Base-by-base conservation (phyloP, 2,329 filamentous ascomycete genomes). In the Ampelomyces quisqualis region DNA sequence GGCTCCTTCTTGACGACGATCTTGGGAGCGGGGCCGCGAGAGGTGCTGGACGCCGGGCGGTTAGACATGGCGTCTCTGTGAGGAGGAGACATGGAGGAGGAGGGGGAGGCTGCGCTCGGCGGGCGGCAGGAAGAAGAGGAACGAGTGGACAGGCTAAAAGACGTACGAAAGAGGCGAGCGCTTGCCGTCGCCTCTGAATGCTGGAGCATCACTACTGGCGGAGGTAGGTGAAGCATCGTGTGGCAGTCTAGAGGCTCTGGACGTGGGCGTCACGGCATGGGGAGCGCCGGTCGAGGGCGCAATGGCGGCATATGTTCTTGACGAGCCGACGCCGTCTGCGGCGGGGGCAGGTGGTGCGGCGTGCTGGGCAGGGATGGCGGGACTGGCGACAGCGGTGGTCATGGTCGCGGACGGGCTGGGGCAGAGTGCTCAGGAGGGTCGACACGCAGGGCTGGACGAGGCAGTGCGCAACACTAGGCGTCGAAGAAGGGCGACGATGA, bases 1-100 rank as follows among this genome's bases (percentile, higher is more conserved):
- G 90, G 90, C 70, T 98, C 93, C 71, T 96, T 96, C 77, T 97
- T 97, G 45, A 98, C 90, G 51, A 95, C 79, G 49, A 96, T 94
- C 72, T 88, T 90, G 27, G 88, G 87, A 44, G 77, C 71, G 31
- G 72, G 63, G 67, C 73, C 70, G 66, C 78, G 75, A 70, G 76
- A 71, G 76, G 77, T 69, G 76, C 45, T 54, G 13, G 55, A 57
- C 18, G 56, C 58, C 65, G 55, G 76, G 76, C 62, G 53, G 59
- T 64, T 62, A 64, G 55, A 61, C 41, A 47, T 52, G 48, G 33
- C 22, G 26, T 58, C 50, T 43, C 53, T 43, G 27, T 44, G 42
- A 20, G 55, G 55, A 41, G 56, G 57, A 50, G 60, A 65, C 54
- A 59, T 59, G 53, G 58, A 58, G 29, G 45, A 47, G 47, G 47